These are phyloP conservation scores for Colletotrichum aenigma DNA, from an alignment of 2,329 filamentous ascomycete genomes.

Conservation along the genomic window DNA sequence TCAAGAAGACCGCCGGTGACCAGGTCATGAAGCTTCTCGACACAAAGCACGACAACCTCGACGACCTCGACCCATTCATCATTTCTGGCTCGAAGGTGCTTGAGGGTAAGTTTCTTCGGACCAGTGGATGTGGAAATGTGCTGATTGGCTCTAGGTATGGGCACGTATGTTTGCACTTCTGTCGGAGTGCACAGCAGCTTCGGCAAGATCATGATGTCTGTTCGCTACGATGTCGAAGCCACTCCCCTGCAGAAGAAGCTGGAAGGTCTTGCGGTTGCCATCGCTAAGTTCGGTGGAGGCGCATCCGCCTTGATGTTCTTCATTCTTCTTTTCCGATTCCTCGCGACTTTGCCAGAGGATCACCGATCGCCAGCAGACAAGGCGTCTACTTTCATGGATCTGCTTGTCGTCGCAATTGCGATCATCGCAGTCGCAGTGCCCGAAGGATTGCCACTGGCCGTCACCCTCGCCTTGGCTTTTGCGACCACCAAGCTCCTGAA, in stretches of 20 bases:
- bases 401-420: constrained; percentile 69
- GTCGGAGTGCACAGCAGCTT: constrained; percentile 59
- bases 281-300: constrained; percentile 58
- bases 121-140: background rate
- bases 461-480: constrained; percentile 71
- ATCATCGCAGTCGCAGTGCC: constrained; percentile 72
- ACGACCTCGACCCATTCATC: constrained; percentile 69
- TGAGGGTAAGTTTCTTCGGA: constrained; percentile 39
- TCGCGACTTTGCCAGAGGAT: constrained; percentile 65
- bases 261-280: constrained; percentile 43
- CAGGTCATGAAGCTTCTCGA: constrained; percentile 53
- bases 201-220: constrained; percentile 60
- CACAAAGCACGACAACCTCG: constrained; percentile 48
- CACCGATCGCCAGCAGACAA: constrained; percentile 57
- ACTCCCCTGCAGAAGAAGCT: constrained; percentile 63
- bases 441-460: constrained; percentile 69
- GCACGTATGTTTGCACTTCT: constrained; percentile 59
- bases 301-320: constrained; percentile 78
- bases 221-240: constrained; percentile 53
- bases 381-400: constrained; percentile 60
- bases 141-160: constrained; percentile 31
- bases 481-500: constrained; percentile 73
- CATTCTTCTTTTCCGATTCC: constrained; percentile 79
- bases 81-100: constrained; percentile 60
- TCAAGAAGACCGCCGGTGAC: constrained; percentile 68